Percentiles rank a stretch among this genome's conserved stretches.
These are phyloP conservation scores for Silene conica DNA, from an alignment of 148 eudicot genomes.

Conservation along the genomic window DNA sequence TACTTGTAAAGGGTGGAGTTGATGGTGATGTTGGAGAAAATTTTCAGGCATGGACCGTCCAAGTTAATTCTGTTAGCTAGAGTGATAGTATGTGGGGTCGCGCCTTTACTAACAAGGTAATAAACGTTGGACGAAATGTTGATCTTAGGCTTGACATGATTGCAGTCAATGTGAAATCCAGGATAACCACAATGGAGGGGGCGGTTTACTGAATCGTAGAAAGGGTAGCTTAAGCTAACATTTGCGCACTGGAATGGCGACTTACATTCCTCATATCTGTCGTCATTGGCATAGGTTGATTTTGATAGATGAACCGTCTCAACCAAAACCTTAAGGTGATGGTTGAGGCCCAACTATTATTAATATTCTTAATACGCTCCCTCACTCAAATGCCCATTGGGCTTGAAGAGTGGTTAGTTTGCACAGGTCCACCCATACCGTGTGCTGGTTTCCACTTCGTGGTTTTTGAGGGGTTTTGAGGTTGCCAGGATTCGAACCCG, in stretches of 20 bases:
- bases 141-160: slow-evolving; percentile 16
- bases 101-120: slow-evolving; percentile 25
- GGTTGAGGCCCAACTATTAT: no score
- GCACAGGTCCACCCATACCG: no score
- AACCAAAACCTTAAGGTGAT: no score
- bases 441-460: no score
- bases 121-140: slow-evolving; percentile 13
- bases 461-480: no score
- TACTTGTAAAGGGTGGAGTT: slow-evolving; percentile 25
- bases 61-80: slow-evolving; percentile 37
- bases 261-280: slow-evolving; percentile 32
- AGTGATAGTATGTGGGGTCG: slow-evolving; percentile 2
- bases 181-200: slow-evolving; percentile 51
- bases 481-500: no score
- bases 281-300: slow-evolving; percentile 5
- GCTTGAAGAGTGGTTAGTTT: no score
- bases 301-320: no score
- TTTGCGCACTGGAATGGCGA: slow-evolving; percentile 30
- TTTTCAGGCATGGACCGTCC: slow-evolving; percentile 25
- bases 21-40: slow-evolving; percentile 20
- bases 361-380: no score
- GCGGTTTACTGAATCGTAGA: slow-evolving; percentile 35
- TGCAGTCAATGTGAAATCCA: slow-evolving; percentile 42
- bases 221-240: slow-evolving; percentile 47
- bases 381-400: no score